Evolutionary conservation across 2,329 filamentous ascomycete species (phyloP).

Genomic region (Aspergillus udagawae): DNA sequence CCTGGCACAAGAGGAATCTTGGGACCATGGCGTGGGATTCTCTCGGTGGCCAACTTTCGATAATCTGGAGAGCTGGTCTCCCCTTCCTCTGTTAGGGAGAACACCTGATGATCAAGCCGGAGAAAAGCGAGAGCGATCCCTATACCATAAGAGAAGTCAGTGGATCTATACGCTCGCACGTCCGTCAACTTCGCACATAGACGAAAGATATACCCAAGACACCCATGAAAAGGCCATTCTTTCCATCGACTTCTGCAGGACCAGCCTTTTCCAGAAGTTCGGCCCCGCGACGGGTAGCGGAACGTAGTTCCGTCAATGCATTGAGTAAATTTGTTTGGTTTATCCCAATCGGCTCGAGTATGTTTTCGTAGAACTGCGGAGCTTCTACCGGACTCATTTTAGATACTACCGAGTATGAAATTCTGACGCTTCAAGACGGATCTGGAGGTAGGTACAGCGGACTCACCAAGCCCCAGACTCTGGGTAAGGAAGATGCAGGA

Average conservation of each 20-base stretch:
- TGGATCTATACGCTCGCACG: not conserved
- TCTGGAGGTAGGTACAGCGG: too few species aligned
- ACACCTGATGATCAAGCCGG: constrained; percentile 34
- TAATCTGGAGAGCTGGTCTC: constrained; percentile 19
- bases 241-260: constrained; percentile 19
- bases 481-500: not conserved
- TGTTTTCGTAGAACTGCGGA: constrained; percentile 26
- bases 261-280: constrained; percentile 22
- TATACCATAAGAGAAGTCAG: constrained; percentile 9
- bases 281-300: constrained; percentile 26
- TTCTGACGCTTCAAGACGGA: not conserved
- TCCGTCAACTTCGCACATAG: not conserved
- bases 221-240: constrained; percentile 28
- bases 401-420: not conserved
- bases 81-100: constrained; percentile 16
- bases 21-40: constrained; percentile 22
- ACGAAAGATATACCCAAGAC: constrained; percentile 25
- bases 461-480: not conserved
- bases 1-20: constrained; percentile 24
- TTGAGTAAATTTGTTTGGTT: constrained; percentile 13
- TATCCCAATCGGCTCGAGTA: constrained; percentile 19
- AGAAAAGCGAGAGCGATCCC: constrained; percentile 36
- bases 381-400: not conserved
- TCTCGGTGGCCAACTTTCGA: constrained; percentile 23
- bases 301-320: constrained; percentile 26